Percentiles rank a stretch among this genome's conserved stretches.
These are phyloP conservation scores for Spathaspora gorwiae DNA, from an alignment of 805 yeast genomes.

Conservation along the genomic window DNA sequence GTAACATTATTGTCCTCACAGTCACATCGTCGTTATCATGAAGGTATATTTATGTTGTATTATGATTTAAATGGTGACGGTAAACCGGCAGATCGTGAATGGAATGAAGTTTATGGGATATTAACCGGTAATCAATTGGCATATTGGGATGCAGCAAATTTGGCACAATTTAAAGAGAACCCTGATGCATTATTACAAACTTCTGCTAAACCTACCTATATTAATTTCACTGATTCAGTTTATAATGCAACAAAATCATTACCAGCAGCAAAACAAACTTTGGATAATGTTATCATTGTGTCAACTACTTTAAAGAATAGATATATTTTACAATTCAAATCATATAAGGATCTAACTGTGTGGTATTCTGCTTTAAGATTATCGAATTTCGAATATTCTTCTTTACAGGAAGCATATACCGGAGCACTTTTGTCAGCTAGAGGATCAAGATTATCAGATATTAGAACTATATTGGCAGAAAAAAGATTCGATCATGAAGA, in stretches of 20 bases:
- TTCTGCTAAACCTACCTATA: conserved; percentile 75
- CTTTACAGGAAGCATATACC: conserved; percentile 92
- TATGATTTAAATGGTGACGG: conserved; percentile 82
- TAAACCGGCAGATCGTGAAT: conserved; percentile 71
- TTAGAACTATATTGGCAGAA: conserved; percentile 77
- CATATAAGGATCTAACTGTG: conserved; percentile 55
- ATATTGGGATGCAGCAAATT: conserved; percentile 77
- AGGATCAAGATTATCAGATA: conserved; percentile 83
- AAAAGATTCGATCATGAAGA: conserved; percentile 85
- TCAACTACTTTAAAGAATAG: conserved; percentile 91
- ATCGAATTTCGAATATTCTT: conserved; percentile 72
- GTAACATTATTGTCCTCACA: conserved; percentile 73
- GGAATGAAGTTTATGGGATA: conserved; percentile 93
- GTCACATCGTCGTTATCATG: conserved; percentile 67
- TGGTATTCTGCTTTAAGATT: conserved; percentile 87
- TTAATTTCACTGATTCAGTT: conserved; percentile 87
- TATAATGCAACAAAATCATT: conserved; percentile 66
- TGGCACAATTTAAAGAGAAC: conserved; percentile 49
- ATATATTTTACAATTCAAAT: conserved; percentile 71
- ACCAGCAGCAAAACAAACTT: conserved; percentile 59
- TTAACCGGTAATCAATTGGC: conserved; percentile 88
- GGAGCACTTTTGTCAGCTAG: conserved; percentile 91
- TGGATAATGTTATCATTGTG: conserved; percentile 77
- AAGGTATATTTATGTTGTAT: conserved; percentile 70
- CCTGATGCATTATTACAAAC: conserved; percentile 53